Evolutionary conservation across 768 basidiomycete species (phyloP), one percentile per base, ranked within the genome.

Genomic region (Pisolithus marmoratus): DNA sequence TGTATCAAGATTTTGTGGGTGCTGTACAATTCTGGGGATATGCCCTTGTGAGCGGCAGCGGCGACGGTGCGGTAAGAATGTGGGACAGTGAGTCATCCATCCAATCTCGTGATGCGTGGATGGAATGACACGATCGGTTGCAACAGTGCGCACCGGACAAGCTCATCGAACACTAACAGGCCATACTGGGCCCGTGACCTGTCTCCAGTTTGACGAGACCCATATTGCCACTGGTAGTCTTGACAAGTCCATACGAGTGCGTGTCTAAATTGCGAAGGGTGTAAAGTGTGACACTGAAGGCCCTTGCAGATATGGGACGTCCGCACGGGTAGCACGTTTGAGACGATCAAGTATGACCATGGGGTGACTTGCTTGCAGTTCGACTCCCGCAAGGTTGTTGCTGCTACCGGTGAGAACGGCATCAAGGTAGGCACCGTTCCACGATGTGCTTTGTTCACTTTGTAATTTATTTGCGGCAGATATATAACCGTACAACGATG

Each of bases 21-120:
- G 92, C 89, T 4, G 87, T 98, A 40, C 96, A 98, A 66, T 97
- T 97, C 66, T 98, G 96, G 95, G 94, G 94, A 4, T 95, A 96
- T 65, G 96, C 93, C 1, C 79, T 99, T 34, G 93, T 97, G 5
- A 96, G 93, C 59, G 96, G 94, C 2, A 96, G 93, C 60, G 94
- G 93, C 1, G 96, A 99, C 66, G 94, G 95, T 36, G 95, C 89
- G 3, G 94, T 98, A 27, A 73, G 96, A 57, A 97, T 99, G 94
- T 99, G 96, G 96, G 96, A 99, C 64, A 97, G 94, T 95, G 64
- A 79, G 92, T 82, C 20, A 26, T 40, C 23, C 45, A 22, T 51
- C 27, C 45, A 36, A 31, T 48, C 15, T 20, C 48, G 3, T 29
- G 11, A 2, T 40, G 20, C 4, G 26, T 26, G 22, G 20, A 12